Base-by-base conservation (phyloP, 2,329 filamentous ascomycete species). In the Cytospora chrysosperma region DNA sequence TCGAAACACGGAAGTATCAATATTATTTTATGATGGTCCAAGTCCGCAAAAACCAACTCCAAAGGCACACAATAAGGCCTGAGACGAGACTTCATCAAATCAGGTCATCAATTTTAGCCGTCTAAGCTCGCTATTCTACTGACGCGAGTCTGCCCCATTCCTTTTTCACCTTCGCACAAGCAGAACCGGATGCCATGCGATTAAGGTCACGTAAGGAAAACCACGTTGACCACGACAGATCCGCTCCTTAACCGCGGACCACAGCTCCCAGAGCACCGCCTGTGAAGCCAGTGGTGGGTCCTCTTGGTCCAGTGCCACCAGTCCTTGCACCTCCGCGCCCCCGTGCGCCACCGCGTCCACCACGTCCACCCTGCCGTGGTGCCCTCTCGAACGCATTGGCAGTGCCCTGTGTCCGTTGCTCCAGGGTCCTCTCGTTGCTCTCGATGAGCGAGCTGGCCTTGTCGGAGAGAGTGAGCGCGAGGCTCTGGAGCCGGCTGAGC, bases 401-500 rank as follows among this genome's bases (percentile, higher is more conserved):
- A 70, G 93, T 97, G 71, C 95, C 95, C 77, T 97, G 93, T 70
- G 96, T 98, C 75, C 95, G 88, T 77, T 97, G 93, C 83, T 99
- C 95, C 70, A 99, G 85, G 27, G 94, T 96, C 77, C 96, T 89
- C 83, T 99, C 95, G 81, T 99, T 99, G 71, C 89, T 89, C 84
- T 99, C 96, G 74, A 98, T 97, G 65, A 99, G 89, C 59, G 89
- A 88, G 75, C 93, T 96, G 64, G 95, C 94, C 85, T 98, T 99
- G 82, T 99, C 95, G 65, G 91, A 92, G 59, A 99, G 84, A 12
- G 93, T 95, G 69, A 99, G 88, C 34, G 96, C 93, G 73, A 99
- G 84, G 76, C 92, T 97, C 81, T 99, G 95, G 68, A 99, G 87
- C 71, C 96, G 88, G 74, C 92, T 97, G 68, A 99, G 87, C 84